Conservation (phyloP, 345 rosid species). For the Eutrema yunnanense region DNA sequence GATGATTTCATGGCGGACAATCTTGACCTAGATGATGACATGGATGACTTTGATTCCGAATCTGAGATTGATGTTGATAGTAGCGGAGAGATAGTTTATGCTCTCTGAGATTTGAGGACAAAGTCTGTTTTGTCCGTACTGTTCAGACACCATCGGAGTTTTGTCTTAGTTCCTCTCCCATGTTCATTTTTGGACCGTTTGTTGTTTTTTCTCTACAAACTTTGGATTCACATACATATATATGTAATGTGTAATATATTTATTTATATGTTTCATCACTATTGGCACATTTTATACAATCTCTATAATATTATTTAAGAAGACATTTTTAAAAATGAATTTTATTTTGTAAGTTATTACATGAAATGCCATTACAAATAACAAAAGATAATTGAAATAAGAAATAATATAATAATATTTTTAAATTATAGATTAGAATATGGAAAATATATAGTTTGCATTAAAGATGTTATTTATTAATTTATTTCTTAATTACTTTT, state of each 20-base stretch:
- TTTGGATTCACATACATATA: slow-evolving; percentile 17
- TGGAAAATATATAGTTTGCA: no score
- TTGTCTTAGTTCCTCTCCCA: slow-evolving; percentile 14
- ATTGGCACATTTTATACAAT: not conserved
- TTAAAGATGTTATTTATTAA: no score
- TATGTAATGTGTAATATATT: slow-evolving; percentile 13
- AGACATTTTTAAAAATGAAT: no score
- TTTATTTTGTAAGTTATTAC: no score
- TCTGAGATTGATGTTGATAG: slow-evolving; percentile 86
- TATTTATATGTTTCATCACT: not conserved
- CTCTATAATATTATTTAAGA: no score
- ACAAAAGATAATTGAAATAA: no score
- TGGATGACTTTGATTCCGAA: slow-evolving; percentile 84
- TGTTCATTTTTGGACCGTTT: slow-evolving; percentile 9
- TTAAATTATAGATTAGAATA: no score
- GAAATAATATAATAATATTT: no score
- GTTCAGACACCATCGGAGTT: slow-evolving; percentile 23
- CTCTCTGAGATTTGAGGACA: slow-evolving; percentile 29
- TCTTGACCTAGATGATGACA: slow-evolving; percentile 61
- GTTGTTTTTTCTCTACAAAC: not conserved
- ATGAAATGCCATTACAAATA: no score
- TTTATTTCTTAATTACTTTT: no score
- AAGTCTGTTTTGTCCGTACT: slow-evolving; percentile 6
- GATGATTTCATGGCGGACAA: slow-evolving; percentile 41
- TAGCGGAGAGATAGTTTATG: slow-evolving; percentile 87